These are phyloP conservation scores for Botrytis tulipae DNA, from an alignment of 2,329 filamentous ascomycete species.

Conservation along the genomic window DNA sequence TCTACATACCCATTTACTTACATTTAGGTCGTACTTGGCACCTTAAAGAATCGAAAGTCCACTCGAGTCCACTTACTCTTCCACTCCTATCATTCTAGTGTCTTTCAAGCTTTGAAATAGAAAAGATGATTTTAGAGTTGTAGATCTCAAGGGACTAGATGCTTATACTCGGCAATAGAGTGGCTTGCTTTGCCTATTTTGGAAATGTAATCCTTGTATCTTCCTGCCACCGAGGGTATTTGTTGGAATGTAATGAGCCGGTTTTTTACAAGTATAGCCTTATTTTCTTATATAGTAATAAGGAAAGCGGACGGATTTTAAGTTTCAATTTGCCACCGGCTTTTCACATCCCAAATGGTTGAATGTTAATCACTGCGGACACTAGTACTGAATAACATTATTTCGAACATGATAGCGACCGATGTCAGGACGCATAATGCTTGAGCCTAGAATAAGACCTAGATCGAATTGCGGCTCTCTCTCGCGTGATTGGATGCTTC, in stretches of 20 bases:
- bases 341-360: neutral
- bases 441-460: neutral
- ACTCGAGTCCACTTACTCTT: neutral
- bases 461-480: neutral
- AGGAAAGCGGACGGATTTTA: neutral
- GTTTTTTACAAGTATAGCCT: neutral
- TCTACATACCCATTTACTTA: no score
- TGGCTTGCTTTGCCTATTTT: neutral
- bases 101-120: neutral
- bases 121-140: rapidly evolving
- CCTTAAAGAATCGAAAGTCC: neutral
- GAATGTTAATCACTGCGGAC: neutral
- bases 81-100: neutral
- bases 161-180: neutral
- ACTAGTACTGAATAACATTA: neutral
- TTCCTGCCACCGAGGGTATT: neutral
- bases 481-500: neutral
- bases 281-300: neutral
- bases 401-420: neutral
- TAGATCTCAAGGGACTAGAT: neutral
- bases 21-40: neutral
- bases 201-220: neutral
- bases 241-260: neutral
- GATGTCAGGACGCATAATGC: rapidly evolving
- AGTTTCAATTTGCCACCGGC: neutral